Conservation (phyloP, 768 basidiomycete species). For the Tulasnella calospora region DNA sequence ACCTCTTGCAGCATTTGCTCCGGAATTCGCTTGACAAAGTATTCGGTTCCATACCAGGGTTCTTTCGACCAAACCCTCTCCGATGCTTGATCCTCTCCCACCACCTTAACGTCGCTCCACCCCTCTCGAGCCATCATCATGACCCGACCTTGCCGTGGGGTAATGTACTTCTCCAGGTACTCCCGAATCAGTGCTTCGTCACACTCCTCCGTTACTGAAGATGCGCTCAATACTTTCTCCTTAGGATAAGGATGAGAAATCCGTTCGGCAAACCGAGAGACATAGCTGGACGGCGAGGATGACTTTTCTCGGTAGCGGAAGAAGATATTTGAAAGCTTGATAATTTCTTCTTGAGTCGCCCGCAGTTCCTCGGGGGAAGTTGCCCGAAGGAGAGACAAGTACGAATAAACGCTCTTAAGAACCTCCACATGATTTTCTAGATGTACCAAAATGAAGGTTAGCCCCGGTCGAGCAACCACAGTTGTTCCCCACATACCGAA, state of each 20-base stretch:
- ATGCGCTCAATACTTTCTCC: constrained; percentile 66
- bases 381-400: constrained; percentile 39
- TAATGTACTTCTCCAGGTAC: constrained; percentile 47
- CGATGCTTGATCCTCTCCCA: constrained; percentile 36
- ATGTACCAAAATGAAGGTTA: constrained; percentile 43
- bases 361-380: constrained; percentile 46
- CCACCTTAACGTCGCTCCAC: constrained; percentile 44
- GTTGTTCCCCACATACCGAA: constrained; percentile 52
- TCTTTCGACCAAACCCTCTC: constrained; percentile 62
- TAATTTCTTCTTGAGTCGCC: constrained; percentile 60
- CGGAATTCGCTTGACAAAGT: constrained; percentile 49
- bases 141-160: constrained; percentile 56
- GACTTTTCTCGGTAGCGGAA: constrained; percentile 84
- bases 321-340: constrained; percentile 60
- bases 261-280: constrained; percentile 63
- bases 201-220: constrained; percentile 71
- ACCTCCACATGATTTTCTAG: constrained; percentile 25
- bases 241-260: constrained; percentile 79
- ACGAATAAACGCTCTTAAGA: constrained; percentile 22
- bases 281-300: constrained; percentile 71
- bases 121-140: constrained; percentile 70
- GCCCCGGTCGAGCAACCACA: not conserved
- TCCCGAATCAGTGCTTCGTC: constrained; percentile 56
- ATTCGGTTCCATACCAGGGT: constrained; percentile 89
- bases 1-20: constrained; percentile 63